phyloP scores from a whole-genome alignment of 2,329 filamentous ascomycete species.

The Chalara sp. region DNA sequence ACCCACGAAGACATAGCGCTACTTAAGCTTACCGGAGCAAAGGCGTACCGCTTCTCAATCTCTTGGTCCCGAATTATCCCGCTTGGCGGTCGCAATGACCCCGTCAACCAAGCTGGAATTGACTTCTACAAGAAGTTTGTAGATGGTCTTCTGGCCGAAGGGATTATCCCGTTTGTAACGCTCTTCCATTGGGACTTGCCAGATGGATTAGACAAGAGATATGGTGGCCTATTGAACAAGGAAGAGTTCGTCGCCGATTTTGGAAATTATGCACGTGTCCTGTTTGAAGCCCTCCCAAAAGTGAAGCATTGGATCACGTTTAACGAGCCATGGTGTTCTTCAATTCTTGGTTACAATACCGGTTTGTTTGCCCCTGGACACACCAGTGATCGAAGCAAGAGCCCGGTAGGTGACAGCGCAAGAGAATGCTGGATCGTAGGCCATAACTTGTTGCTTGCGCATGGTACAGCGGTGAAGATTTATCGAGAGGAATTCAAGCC shows the following conservation, averaged over 20 bases:
- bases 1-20: slow-evolving; percentile 71
- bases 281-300: slow-evolving; percentile 68
- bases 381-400: slow-evolving; percentile 68
- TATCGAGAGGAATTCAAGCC: slow-evolving; percentile 79
- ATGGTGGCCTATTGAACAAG: slow-evolving; percentile 74
- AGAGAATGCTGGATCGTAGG: slow-evolving; percentile 79
- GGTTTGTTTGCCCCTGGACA: slow-evolving; percentile 78
- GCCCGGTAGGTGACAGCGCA: slow-evolving; percentile 62
- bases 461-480: slow-evolving; percentile 72
- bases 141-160: slow-evolving; percentile 68
- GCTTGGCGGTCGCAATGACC: slow-evolving; percentile 74
- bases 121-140: slow-evolving; percentile 74
- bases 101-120: slow-evolving; percentile 71
- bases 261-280: slow-evolving; percentile 67
- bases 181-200: slow-evolving; percentile 88
- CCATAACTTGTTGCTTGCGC: slow-evolving; percentile 73
- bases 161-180: slow-evolving; percentile 75
- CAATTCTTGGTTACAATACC: slow-evolving; percentile 71
- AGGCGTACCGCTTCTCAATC: slow-evolving; percentile 77
- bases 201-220: slow-evolving; percentile 69
- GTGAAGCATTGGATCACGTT: slow-evolving; percentile 88
- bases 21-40: slow-evolving; percentile 66
- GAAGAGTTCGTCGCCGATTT: slow-evolving; percentile 79
- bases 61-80: slow-evolving; percentile 83
- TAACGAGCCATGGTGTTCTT: slow-evolving; percentile 84